Evolutionary conservation across 306 rosid species (phyloP).

Genomic region (Coriaria nepalensis): DNA sequence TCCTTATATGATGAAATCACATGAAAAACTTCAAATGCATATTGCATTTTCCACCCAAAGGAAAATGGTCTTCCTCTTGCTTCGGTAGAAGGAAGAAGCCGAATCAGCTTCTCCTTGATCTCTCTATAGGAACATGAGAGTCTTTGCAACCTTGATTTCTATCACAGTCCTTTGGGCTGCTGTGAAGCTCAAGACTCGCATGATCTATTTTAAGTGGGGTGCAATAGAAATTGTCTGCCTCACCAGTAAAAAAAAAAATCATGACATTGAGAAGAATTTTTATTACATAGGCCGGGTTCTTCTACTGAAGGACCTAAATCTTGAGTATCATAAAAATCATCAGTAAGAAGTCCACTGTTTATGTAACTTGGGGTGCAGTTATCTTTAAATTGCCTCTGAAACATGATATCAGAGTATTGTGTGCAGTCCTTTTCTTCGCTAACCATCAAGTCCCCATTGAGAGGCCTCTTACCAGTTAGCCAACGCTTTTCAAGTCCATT

Average conservation of each 20-base stretch:
- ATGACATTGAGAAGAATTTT: slow-evolving; percentile 17
- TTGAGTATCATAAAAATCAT: slow-evolving; percentile 23
- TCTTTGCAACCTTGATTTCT: slow-evolving; percentile 20
- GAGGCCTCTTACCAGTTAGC: slow-evolving; percentile 23
- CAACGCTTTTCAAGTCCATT: slow-evolving; percentile 21
- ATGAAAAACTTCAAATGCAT: too few species aligned
- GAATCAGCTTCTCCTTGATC: slow-evolving; percentile 59
- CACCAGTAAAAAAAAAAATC: slow-evolving; percentile 24
- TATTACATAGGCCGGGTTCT: slow-evolving; percentile 13
- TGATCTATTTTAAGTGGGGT: slow-evolving; percentile 20
- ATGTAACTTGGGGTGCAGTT: slow-evolving; percentile 23
- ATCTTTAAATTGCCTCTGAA: slow-evolving; percentile 20
- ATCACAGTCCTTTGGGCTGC: slow-evolving; percentile 17
- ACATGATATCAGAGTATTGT: slow-evolving; percentile 19
- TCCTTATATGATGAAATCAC: too few species aligned
- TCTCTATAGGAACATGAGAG: slow-evolving; percentile 16
- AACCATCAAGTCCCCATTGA: slow-evolving; percentile 11
- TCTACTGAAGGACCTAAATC: slow-evolving; percentile 16
- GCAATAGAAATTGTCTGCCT: slow-evolving; percentile 23
- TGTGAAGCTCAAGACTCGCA: slow-evolving; percentile 12
- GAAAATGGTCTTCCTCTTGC: slow-evolving; percentile 43
- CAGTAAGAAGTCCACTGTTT: slow-evolving; percentile 19
- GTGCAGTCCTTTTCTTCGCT: slow-evolving; percentile 23
- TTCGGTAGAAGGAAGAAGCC: slow-evolving; percentile 67
- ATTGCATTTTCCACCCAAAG: too few species aligned